These are phyloP conservation scores for Chytriomyces confervae DNA, from an alignment of 192 early-diverging fungal species.

Conservation along the genomic window DNA sequence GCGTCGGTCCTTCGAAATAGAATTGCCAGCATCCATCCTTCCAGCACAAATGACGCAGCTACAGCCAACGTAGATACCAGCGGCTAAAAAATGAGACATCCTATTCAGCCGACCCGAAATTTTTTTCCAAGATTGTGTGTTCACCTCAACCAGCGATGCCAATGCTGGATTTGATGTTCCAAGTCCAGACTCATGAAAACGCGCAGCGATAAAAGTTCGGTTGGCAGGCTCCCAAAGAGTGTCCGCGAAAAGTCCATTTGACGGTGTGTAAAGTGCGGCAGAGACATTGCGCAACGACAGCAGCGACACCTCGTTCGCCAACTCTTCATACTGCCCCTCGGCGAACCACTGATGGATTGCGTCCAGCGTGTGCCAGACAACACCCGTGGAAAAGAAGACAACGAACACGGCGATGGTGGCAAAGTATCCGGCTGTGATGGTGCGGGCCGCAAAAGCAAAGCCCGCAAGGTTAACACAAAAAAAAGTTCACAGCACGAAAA, in stretches of 20 bases:
- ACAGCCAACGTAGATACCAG: no score
- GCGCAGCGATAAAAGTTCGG: neutral
- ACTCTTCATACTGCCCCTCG: conserved; percentile 15
- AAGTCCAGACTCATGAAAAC: neutral
- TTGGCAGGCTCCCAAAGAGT: neutral
- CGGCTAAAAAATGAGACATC: no score
- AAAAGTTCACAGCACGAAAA: no score
- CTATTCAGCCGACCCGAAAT: no score
- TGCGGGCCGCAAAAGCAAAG: no score
- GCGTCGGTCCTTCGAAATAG: neutral
- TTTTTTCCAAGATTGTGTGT: no score
- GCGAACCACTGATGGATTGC: conserved; percentile 18
- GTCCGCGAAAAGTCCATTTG: neutral
- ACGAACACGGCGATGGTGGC: neutral
- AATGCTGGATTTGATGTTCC: no score
- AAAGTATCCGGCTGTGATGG: neutral
- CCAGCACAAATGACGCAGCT: neutral
- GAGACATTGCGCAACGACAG: neutral
- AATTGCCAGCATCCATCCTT: conserved; percentile 16
- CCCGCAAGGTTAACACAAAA: neutral
- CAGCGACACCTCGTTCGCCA: neutral
- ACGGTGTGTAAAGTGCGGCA: neutral
- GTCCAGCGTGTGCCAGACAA: conserved; percentile 10
- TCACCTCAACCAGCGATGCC: no score
- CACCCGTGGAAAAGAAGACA: neutral